Evolutionary conservation across 768 basidiomycete genomes (phyloP).

Genomic region (Serendipita sp.): DNA sequence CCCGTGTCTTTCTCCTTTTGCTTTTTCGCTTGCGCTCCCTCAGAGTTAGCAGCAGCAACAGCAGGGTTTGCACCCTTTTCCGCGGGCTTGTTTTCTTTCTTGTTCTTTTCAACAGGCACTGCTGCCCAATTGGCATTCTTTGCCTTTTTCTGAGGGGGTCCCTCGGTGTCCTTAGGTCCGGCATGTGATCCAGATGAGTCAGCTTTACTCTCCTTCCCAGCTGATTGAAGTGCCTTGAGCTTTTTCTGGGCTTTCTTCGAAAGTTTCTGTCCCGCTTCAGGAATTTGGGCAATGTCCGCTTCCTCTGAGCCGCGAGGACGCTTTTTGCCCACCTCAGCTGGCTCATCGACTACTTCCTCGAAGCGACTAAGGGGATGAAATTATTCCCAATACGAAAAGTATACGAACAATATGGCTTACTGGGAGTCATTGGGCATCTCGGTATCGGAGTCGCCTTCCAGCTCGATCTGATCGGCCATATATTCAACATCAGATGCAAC

Average conservation of each 20-base stretch:
- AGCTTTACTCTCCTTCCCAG: slow-evolving; percentile 17
- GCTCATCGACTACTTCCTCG: slow-evolving; percentile 38
- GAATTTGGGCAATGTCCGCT: slow-evolving; percentile 21
- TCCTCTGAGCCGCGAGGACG: slow-evolving; percentile 52
- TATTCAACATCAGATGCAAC: slow-evolving; percentile 76
- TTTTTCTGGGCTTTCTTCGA: slow-evolving; percentile 53
- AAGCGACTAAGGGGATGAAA: slow-evolving; percentile 36
- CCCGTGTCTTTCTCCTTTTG: slow-evolving; percentile 4
- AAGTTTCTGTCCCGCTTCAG: slow-evolving; percentile 21
- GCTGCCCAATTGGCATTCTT: slow-evolving; percentile 10
- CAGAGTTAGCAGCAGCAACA: background rate
- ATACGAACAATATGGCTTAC: slow-evolving; percentile 20
- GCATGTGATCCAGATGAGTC: background rate
- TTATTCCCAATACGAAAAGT: background rate
- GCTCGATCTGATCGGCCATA: slow-evolving; percentile 36
- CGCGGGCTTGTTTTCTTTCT: slow-evolving; percentile 15
- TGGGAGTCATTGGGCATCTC: slow-evolving; percentile 23
- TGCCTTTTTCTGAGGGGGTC: slow-evolving; percentile 6
- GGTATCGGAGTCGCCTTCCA: slow-evolving; percentile 17
- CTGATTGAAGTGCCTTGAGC: slow-evolving; percentile 44
- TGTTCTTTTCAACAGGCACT: slow-evolving; percentile 10
- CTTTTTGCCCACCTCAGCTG: slow-evolving; percentile 34
- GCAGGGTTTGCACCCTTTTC: slow-evolving; percentile 7
- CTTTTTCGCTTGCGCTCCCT: slow-evolving; percentile 19
- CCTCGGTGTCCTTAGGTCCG: background rate